These are phyloP conservation scores for Pleurostoma richardsiae DNA, from an alignment of 2,329 filamentous ascomycete species.

Conservation along the genomic window DNA sequence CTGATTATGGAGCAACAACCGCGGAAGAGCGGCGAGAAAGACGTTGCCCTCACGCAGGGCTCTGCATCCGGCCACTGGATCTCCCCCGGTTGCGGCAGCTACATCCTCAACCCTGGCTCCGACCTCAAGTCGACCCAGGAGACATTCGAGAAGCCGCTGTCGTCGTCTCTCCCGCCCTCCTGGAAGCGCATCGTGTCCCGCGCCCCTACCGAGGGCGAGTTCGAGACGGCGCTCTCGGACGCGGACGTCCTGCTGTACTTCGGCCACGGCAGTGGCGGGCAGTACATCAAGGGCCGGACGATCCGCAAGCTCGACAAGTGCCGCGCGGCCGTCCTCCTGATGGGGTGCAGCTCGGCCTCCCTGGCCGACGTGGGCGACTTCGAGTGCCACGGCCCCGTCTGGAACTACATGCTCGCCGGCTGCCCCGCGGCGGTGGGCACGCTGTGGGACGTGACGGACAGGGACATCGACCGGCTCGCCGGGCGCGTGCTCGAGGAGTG, in stretches of 20 bases:
- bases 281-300: constrained; percentile 84
- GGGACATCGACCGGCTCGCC: constrained; percentile 92
- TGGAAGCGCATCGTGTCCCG: constrained; percentile 69
- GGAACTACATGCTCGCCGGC: constrained; percentile 88
- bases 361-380: constrained; percentile 80
- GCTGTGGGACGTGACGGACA: constrained; percentile 96
- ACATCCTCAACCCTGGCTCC: constrained; percentile 83
- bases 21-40: constrained; percentile 6
- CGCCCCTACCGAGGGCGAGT: constrained; percentile 71
- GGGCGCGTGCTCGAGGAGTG: constrained; percentile 75
- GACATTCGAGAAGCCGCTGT: constrained; percentile 65
- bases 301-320: constrained; percentile 75
- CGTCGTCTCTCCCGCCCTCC: constrained; percentile 53
- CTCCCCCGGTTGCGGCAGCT: constrained; percentile 55
- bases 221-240: constrained; percentile 59
- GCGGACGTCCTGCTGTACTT: constrained; percentile 85
- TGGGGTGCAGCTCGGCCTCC: constrained; percentile 88
- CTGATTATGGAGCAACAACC: constrained; percentile 55
- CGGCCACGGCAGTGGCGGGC: constrained; percentile 89
- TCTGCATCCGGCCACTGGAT: constrained; percentile 49
- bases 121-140: constrained; percentile 78
- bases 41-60: constrained; percentile 13
- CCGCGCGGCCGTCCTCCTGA: constrained; percentile 74
- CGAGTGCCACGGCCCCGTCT: constrained; percentile 83
- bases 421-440: constrained; percentile 85